A percentile compares a stretch with the other conserved stretches of the same genome.
phyloP scores from a whole-genome alignment of 2,329 filamentous ascomycete genomes.

The Diaporthe sp. region DNA sequence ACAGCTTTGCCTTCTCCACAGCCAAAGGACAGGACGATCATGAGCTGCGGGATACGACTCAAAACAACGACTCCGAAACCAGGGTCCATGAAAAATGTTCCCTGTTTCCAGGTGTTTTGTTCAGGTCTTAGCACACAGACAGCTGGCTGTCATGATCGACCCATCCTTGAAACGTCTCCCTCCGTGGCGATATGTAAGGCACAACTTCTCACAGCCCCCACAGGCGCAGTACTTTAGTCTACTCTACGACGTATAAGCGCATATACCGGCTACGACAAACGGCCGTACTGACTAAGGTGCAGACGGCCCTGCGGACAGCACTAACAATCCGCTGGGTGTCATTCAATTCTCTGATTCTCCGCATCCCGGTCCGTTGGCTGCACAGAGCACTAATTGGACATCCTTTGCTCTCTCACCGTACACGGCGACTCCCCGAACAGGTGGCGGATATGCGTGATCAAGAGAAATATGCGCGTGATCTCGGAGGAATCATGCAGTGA shows the following conservation, averaged over 20 bases:
- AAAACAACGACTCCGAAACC: conserved; percentile 3
- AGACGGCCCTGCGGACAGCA: background rate
- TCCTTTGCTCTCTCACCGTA: background rate
- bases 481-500: conserved; percentile 2
- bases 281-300: conserved; percentile 24
- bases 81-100: background rate
- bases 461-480: conserved; percentile 1
- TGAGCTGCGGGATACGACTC: conserved; percentile 10
- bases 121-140: conserved; percentile 13
- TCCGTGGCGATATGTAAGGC: conserved; percentile 9
- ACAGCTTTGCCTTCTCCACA: conserved; percentile 23
- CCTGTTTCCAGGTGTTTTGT: conserved; percentile 20
- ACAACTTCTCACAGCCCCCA: conserved; percentile 38
- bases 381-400: conserved; percentile 19
- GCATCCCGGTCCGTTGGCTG: conserved; percentile 2
- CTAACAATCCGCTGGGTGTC: conserved; percentile 18
- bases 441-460: conserved; percentile 7
- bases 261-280: background rate
- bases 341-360: conserved; percentile 7
- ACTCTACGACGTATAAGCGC: background rate
- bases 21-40: conserved; percentile 5
- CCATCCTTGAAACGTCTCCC: conserved; percentile 21
- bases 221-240: conserved; percentile 20
- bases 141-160: conserved; percentile 21
- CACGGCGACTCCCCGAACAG: background rate